phyloP scores from a whole-genome alignment of 768 basidiomycete species.

The Podaxis sp. region DNA sequence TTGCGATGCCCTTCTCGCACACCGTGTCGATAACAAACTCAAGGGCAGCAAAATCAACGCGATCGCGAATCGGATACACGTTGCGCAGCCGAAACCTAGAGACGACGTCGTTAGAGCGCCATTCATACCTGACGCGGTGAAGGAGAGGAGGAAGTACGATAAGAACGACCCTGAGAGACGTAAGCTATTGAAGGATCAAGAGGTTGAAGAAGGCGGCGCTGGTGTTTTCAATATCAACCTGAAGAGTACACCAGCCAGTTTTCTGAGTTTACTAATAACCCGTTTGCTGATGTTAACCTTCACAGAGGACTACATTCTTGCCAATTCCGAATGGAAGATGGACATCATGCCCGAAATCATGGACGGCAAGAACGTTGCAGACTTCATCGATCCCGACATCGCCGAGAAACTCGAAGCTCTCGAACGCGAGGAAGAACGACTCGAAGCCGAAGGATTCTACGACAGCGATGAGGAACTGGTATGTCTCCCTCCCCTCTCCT shows the following conservation, averaged over 20 bases:
- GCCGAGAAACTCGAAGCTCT: constrained; percentile 95
- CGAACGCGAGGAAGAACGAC: constrained; percentile 92
- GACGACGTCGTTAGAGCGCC: constrained; percentile 88
- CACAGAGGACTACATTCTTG: constrained; percentile 86
- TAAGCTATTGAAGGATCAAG: constrained; percentile 75
- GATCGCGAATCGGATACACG: constrained; percentile 93
- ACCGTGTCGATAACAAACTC: constrained; percentile 92
- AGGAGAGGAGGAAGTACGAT: constrained; percentile 79
- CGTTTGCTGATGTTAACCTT: constrained; percentile 1
- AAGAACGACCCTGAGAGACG: constrained; percentile 80
- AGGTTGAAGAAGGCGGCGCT: constrained; percentile 83
- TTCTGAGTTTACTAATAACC: background rate
- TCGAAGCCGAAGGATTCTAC: constrained; percentile 96
- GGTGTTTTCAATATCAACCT: constrained; percentile 91
- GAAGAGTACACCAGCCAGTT: constrained; percentile 59
- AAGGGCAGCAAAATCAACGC: constrained; percentile 92
- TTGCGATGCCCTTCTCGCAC: constrained; percentile 92
- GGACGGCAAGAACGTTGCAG: constrained; percentile 98
- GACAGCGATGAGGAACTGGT: constrained; percentile 87
- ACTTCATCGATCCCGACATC: constrained; percentile 98
- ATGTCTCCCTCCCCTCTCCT: constrained; percentile 21
- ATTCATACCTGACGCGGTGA: constrained; percentile 85
- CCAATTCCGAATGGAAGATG: constrained; percentile 91
- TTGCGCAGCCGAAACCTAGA: constrained; percentile 85
- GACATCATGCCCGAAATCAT: constrained; percentile 98